Base-by-base conservation (phyloP, 495 filamentous ascomycete genomes). In the Staphylotrichum tortipilum region DNA sequence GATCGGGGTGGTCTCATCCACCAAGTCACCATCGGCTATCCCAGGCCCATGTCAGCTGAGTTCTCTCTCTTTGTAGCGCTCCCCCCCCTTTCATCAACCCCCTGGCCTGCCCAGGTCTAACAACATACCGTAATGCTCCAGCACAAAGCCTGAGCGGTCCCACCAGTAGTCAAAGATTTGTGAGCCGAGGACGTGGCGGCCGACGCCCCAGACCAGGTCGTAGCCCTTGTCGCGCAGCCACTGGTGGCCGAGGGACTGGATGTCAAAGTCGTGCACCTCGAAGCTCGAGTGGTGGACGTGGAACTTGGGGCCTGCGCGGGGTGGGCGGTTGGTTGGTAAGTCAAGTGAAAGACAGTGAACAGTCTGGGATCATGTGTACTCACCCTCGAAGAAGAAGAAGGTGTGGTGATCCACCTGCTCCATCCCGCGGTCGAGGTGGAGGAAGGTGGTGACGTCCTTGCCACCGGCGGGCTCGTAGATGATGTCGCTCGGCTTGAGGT, bases 221-320 rank as follows among this genome's bases (percentile, higher is more conserved):
- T 83, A 84, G 4, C 72, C 74, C 60, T 81, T 79, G 51, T 72
- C 60, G 0, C 67, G 68, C 12, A 88, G 69, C 77, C 78, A 85
- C 31, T 83, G 70, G 58, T 88, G 84, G 0, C 84, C 84, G 7
- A 86, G 66, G 22, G 77, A 63, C 68, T 86, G 82, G 0, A 78
- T 78, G 53, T 88, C 84, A 54, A 81, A 84, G 54, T 88, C 82
- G 54, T 82, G 74, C 1, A 84, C 80, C 58, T 88, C 83, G 52
- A 81, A 88, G 6, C 72, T 78, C n/a, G 74, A 76, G 53, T 88
- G 84, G 52, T 86, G 83, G 2, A 86, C 77, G 54, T 81, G 77
- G 8, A 65, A 65, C 3, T 69, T 72, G 39, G 39, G 39, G 2
- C 39, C 29, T 1, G 4, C 12, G 4, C 24, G n/a, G 21, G 14